A percentile compares a stretch with the other conserved stretches of the same genome.
Conservation (phyloP, 2,329 filamentous ascomycete species). For the Ophiostoma montium region DNA sequence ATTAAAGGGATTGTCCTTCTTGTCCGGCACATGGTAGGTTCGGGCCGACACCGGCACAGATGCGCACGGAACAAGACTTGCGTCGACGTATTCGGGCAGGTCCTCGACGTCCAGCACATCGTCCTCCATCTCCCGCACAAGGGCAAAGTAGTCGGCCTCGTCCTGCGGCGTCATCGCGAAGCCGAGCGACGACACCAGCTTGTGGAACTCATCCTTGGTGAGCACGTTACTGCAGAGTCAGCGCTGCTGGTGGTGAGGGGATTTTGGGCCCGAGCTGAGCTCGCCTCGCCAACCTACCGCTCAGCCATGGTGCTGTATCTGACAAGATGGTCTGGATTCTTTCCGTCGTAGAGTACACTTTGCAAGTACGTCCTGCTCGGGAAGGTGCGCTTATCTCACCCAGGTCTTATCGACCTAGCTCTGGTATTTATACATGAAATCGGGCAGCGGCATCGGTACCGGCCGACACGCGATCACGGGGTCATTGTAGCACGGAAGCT, state of each 20-base stretch:
- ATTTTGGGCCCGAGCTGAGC: neutral
- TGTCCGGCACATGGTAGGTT: conserved; percentile 13
- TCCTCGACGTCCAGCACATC: conserved; percentile 16
- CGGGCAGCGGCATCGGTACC: no score
- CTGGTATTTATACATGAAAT: no score
- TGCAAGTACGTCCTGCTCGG: no score
- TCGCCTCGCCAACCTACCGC: neutral
- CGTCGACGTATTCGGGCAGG: conserved; percentile 17
- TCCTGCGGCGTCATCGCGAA: conserved; percentile 14
- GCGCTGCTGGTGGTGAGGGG: neutral
- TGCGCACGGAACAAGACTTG: conserved; percentile 13
- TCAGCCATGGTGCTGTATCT: neutral
- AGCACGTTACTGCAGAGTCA: conserved; percentile 3
- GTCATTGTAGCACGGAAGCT: no score
- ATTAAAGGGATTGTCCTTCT: conserved; percentile 19
- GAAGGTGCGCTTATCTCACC: no score
- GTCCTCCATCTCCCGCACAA: conserved; percentile 18
- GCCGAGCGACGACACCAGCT: conserved; percentile 9
- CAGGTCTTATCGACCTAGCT: no score
- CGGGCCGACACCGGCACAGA: conserved; percentile 8
- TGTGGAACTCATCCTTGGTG: conserved; percentile 9
- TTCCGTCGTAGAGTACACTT: no score
- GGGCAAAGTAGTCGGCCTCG: conserved; percentile 17
- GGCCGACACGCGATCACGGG: no score
- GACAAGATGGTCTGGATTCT: no score